phyloP scores from a whole-genome alignment of 2,329 filamentous ascomycete genomes.

The Pseudocercospora eumusae region DNA sequence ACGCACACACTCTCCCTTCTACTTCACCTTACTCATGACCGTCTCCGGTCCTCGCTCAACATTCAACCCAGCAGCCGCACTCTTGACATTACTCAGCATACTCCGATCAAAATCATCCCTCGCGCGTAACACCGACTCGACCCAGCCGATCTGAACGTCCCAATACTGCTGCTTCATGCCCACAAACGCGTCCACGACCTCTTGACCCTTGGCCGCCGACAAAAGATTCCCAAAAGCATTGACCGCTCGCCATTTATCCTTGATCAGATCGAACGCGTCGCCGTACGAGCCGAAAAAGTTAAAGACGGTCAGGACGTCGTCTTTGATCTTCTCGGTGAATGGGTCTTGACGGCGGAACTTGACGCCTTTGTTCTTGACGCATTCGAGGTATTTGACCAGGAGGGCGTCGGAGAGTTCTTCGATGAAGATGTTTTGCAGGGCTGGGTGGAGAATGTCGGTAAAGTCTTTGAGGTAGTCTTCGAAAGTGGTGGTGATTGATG shows the following conservation, averaged over 20 bases:
- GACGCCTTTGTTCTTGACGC: slow-evolving; percentile 84
- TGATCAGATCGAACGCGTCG: slow-evolving; percentile 73
- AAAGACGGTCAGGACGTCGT: slow-evolving; percentile 88
- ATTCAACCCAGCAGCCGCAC: slow-evolving; percentile 79
- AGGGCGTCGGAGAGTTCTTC: slow-evolving; percentile 93
- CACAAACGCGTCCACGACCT: slow-evolving; percentile 75
- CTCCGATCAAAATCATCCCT: slow-evolving; percentile 91
- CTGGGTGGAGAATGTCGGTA: slow-evolving; percentile 77
- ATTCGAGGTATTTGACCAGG: slow-evolving; percentile 77
- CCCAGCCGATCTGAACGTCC: slow-evolving; percentile 94
- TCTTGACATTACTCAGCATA: slow-evolving; percentile 87
- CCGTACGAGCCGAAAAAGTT: slow-evolving; percentile 74
- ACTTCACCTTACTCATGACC: slow-evolving; percentile 80
- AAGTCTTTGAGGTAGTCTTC: slow-evolving; percentile 91
- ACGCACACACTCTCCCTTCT: slow-evolving; percentile 5
- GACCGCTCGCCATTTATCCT: slow-evolving; percentile 88
- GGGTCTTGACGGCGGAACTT: slow-evolving; percentile 85
- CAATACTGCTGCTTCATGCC: slow-evolving; percentile 83
- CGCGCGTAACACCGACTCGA: slow-evolving; percentile 82
- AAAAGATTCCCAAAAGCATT: slow-evolving; percentile 80
- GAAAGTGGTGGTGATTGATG: slow-evolving; percentile 90
- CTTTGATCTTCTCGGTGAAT: slow-evolving; percentile 89
- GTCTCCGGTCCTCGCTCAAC: slow-evolving; percentile 82
- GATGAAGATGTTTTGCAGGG: slow-evolving; percentile 84
- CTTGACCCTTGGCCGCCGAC: slow-evolving; percentile 69